Conservation (phyloP, 2,329 filamentous ascomycete species). For the Orbilia blumenaviensis region DNA sequence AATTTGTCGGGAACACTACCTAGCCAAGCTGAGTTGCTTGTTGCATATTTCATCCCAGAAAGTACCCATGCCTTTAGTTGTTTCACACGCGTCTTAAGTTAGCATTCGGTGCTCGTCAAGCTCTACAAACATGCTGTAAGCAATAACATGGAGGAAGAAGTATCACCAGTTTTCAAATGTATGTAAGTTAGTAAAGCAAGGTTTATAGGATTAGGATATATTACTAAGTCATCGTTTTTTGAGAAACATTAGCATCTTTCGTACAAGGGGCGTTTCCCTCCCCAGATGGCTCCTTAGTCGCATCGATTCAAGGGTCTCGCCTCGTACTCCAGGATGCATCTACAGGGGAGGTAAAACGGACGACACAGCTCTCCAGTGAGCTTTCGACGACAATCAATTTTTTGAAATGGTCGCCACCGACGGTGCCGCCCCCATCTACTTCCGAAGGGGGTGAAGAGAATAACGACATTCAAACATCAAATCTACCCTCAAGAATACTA, state of each 20-base stretch:
- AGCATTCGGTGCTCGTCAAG: no score
- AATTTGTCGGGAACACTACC: no score
- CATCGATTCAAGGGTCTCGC: slow-evolving; percentile 56
- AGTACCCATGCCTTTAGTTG: background rate
- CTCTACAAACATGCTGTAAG: no score
- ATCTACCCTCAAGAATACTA: slow-evolving; percentile 48
- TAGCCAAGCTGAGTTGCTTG: slow-evolving; percentile 7
- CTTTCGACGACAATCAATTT: slow-evolving; percentile 56
- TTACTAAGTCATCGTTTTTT: background rate
- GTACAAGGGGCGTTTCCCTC: slow-evolving; percentile 57
- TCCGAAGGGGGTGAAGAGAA: slow-evolving; percentile 55
- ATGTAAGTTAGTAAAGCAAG: slow-evolving; percentile 31
- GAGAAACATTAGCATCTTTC: slow-evolving; percentile 38
- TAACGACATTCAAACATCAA: slow-evolving; percentile 20
- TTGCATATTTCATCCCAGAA: background rate
- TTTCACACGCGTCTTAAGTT: slow-evolving; percentile 13
- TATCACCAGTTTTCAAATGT: slow-evolving; percentile 40
- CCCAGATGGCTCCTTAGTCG: slow-evolving; percentile 56
- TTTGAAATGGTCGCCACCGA: slow-evolving; percentile 56
- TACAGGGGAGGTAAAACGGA: slow-evolving; percentile 56
- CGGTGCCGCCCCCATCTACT: slow-evolving; percentile 36
- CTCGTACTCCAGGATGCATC: slow-evolving; percentile 56
- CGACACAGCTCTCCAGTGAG: slow-evolving; percentile 55
- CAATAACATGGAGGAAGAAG: slow-evolving; percentile 38
- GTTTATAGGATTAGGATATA: background rate